Percentiles rank a stretch among this genome's conserved stretches.
phyloP scores from a whole-genome alignment of 331 rosid genomes.

The Malus hybrid region DNA sequence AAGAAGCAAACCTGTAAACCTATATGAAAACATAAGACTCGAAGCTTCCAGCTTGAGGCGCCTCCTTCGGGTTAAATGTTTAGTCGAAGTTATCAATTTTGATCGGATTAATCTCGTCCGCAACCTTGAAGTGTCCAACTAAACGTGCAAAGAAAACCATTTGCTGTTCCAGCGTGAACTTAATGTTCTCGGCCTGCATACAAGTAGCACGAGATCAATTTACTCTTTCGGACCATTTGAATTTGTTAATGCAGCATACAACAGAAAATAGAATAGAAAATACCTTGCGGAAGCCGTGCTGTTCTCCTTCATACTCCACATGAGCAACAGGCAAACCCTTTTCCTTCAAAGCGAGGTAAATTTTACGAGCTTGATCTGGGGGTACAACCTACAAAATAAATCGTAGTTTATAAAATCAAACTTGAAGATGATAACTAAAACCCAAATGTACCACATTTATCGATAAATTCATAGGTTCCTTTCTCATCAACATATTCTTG shows the following conservation, averaged over 20 bases:
- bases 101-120: slow-evolving; percentile 71
- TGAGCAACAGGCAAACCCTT: slow-evolving; percentile 90
- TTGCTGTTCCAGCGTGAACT: slow-evolving; percentile 88
- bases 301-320: slow-evolving; percentile 91
- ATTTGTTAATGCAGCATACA: background rate
- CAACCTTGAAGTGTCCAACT: slow-evolving; percentile 73
- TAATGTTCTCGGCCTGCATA: slow-evolving; percentile 85
- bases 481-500: too few relatives aligned
- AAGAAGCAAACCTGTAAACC: background rate
- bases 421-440: background rate
- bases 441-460: background rate
- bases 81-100: slow-evolving; percentile 63
- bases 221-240: background rate
- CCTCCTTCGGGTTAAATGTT: slow-evolving; percentile 8
- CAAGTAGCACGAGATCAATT: background rate
- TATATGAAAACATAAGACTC: background rate
- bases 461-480: too few relatives aligned
- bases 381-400: slow-evolving; percentile 58
- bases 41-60: background rate
- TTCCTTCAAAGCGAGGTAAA: slow-evolving; percentile 69
- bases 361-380: slow-evolving; percentile 77
- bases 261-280: background rate
- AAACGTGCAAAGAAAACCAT: slow-evolving; percentile 93
- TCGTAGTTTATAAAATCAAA: background rate
- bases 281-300: slow-evolving; percentile 96